phyloP scores from a whole-genome alignment of 108 stramenopile species.

The Ochromonas danica region DNA sequence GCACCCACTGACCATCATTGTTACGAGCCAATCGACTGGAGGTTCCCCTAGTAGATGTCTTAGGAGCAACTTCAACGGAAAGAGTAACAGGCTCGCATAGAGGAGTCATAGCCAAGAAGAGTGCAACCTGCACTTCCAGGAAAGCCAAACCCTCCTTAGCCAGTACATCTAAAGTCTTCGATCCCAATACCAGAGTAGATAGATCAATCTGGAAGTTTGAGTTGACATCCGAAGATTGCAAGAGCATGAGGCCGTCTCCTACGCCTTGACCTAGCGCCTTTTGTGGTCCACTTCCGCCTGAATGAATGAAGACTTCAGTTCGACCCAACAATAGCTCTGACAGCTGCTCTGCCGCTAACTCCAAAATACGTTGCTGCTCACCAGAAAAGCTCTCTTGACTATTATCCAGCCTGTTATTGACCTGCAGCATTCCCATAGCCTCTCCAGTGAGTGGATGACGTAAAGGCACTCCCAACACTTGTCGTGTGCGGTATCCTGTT shows the following conservation, averaged over 20 bases:
- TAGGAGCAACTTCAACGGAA: not conserved
- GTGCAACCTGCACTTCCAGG: conserved; percentile 6
- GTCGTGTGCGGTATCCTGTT: conserved; percentile 65
- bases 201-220: not conserved
- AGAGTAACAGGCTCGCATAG: not conserved
- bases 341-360: conserved; percentile 23
- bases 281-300: not conserved
- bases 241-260: conserved; percentile 10
- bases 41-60: not conserved
- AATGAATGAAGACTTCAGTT: conserved; percentile 27
- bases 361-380: conserved; percentile 23
- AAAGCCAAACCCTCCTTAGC: not conserved
- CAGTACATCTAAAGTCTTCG: not conserved
- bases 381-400: conserved; percentile 11
- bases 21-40: not conserved
- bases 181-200: not conserved
- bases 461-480: conserved; percentile 59
- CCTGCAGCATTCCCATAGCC: conserved; percentile 12
- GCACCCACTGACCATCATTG: not conserved
- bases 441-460: conserved; percentile 21
- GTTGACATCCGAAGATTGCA: conserved; percentile 4
- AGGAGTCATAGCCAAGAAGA: conserved; percentile 5
- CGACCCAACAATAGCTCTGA: conserved; percentile 24
- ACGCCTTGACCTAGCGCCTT: not conserved
- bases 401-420: conserved; percentile 19